phyloP scores from a whole-genome alignment of 2,329 filamentous ascomycete species.

The Fusarium udum region DNA sequence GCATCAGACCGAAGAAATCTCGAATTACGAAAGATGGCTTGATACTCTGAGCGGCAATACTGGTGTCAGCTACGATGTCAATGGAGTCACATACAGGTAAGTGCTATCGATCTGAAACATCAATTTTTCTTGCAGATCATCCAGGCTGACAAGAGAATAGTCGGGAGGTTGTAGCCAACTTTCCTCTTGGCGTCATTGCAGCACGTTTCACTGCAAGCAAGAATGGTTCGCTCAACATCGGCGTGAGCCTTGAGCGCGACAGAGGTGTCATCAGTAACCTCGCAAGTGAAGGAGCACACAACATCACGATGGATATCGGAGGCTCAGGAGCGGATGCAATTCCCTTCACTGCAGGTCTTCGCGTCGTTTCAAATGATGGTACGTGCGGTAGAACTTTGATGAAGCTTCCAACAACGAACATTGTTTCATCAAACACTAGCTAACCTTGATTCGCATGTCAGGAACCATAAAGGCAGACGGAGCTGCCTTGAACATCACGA shows the following conservation, averaged over 20 bases:
- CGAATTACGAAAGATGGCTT: background rate
- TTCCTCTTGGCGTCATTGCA: background rate
- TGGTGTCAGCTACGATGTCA: background rate
- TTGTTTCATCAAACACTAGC: accelerated
- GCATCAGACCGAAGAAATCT: background rate
- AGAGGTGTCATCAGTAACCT: background rate
- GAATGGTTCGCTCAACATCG: accelerated
- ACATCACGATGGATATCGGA: background rate
- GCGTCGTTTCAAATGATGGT: background rate
- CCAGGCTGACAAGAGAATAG: accelerated
- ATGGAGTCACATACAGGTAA: background rate
- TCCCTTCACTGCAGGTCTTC: background rate
- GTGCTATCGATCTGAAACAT: accelerated
- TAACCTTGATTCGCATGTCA: accelerated
- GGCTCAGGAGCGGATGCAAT: background rate
- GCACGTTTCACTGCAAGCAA: background rate
- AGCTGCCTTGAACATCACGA: background rate
- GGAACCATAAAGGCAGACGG: background rate
- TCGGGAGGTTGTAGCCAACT: background rate
- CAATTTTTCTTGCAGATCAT: background rate
- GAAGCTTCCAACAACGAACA: accelerated
- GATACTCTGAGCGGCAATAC: background rate
- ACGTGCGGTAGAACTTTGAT: accelerated
- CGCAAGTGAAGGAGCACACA: accelerated
- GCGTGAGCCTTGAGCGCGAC: background rate